Base-by-base conservation (phyloP, 495 filamentous ascomycete genomes). In the Penicilliopsis zonata region DNA sequence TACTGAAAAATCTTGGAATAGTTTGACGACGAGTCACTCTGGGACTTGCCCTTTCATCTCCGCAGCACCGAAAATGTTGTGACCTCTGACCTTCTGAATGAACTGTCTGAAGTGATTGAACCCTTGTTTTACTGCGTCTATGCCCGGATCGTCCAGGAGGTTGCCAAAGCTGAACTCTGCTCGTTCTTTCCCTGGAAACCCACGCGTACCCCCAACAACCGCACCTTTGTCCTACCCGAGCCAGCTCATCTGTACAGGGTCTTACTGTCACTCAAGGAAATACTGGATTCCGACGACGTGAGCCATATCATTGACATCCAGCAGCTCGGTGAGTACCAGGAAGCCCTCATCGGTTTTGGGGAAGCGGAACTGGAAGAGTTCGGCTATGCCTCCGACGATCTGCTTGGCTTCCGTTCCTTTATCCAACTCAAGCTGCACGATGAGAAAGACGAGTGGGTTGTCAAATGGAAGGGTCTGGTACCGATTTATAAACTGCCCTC, bases 81-180 rank as follows among this genome's bases (percentile, higher is more conserved):
- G 4, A 36, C 28, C 18, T 47, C 43, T 9, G 30, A 44, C 2
- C 45, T 47, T 1, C 37, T 62, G 4, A 24, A 31, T 9, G 32
- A 33, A 3, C 37, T 65, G 10, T 47, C 60, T 29, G 42, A 52
- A 4, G 44, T 37, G 12, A 39, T 53, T 9, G 55, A 65, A 20
- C 47, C 49, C 13, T 38, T 65, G 7, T 65, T 50, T 13, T 57
- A 58, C 31, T 37, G 48, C 5, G 25, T 60, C 13, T 65, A 61
- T 27, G 40, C 59, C 0, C 42, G 57, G 28, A 22, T 65, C 4
- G 41, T 49, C 8, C 41, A 60, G 25, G 61, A 65, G 26, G 46
- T 63, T 26, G 52, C 55, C 3, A 52, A 39, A 12, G 46, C 53
- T 12, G 53, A 65, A 7, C 47, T 65, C 5, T 61, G 53, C 30